Evolutionary conservation across 352 stramenopile species (phyloP).

Genomic region (Pythium aquatile): DNA sequence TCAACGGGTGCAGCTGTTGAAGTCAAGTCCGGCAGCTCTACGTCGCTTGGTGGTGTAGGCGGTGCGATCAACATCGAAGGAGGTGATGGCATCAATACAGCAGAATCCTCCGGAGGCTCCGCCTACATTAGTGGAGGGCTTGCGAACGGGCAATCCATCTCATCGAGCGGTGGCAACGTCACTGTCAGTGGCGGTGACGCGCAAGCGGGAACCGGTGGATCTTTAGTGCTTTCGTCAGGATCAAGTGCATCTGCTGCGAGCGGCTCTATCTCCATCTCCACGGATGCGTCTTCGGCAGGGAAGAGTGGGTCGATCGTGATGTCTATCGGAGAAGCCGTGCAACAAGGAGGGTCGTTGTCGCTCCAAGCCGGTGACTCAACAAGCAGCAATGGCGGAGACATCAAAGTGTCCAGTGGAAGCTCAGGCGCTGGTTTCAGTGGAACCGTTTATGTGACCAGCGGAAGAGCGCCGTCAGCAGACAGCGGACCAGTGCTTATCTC

Average conservation of each 20-base stretch:
- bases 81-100: conserved; percentile 29
- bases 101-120: conserved; percentile 45
- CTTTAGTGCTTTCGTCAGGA: conserved; percentile 45
- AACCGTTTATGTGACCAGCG: conserved; percentile 6
- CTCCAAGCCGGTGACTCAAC: conserved; percentile 18
- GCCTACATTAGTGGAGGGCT: conserved; percentile 42
- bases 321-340: conserved; percentile 1
- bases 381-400: conserved; percentile 1
- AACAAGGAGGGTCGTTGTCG: conserved; percentile 2
- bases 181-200: conserved; percentile 45
- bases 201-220: conserved; percentile 40
- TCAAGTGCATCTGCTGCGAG: conserved; percentile 35
- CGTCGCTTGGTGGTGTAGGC: conserved; percentile 22
- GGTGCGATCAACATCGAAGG: conserved; percentile 27
- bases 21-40: conserved; percentile 26
- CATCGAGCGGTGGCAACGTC: conserved; percentile 36
- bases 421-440: conserved; percentile 6
- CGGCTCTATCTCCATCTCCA: conserved; percentile 37
- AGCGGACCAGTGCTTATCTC: conserved; percentile 13
- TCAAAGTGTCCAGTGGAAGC: conserved; percentile 10
- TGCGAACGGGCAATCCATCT: conserved; percentile 29
- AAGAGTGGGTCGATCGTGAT: conserved; percentile 15
- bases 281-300: conserved; percentile 15
- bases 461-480: conserved; percentile 3
- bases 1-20: conserved; percentile 7